Percentiles rank a stretch among this genome's conserved stretches.
phyloP scores from a whole-genome alignment of 495 filamentous ascomycete species.

The Symbiotaphrina buchneri region DNA sequence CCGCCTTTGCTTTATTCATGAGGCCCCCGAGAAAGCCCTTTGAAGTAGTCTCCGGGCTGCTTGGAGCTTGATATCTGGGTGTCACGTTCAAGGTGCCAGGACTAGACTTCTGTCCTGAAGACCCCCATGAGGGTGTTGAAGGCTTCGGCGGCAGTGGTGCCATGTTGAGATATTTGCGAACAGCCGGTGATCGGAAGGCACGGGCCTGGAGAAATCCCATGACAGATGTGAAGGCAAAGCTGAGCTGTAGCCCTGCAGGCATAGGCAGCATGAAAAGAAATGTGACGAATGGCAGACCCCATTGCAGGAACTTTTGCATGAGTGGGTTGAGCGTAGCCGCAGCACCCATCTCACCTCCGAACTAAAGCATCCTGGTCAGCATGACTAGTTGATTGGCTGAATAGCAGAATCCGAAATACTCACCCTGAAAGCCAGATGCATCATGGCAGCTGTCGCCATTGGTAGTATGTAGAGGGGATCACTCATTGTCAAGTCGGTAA shows the following conservation, averaged over 20 bases:
- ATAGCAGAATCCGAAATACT: constrained; percentile 10
- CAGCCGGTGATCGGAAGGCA: constrained; percentile 21
- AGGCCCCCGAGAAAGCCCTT: no score
- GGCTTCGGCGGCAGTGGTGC: constrained; percentile 21
- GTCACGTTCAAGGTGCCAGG: no score
- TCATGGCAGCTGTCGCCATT: constrained; percentile 17
- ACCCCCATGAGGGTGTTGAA: no score
- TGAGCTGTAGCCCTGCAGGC: constrained; percentile 48
- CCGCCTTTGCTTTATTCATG: no score
- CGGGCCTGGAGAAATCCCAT: constrained; percentile 32
- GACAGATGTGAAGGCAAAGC: constrained; percentile 35
- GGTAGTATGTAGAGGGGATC: constrained; percentile 71
- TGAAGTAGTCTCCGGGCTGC: no score
- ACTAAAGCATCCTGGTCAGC: not conserved
- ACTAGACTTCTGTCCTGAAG: no score
- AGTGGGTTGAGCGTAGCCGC: constrained; percentile 12
- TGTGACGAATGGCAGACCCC: constrained; percentile 35
- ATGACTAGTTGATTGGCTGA: not conserved
- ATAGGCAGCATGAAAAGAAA: constrained; percentile 36
- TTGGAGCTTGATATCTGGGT: no score
- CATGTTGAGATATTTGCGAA: constrained; percentile 28
- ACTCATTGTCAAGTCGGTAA: constrained; percentile 49
- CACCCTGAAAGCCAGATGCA: constrained; percentile 36
- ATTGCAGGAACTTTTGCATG: constrained; percentile 26
- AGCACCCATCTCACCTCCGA: constrained; percentile 20